Base-by-base conservation (phyloP, 75 land plant species). In the Cupressus sempervirens region DNA sequence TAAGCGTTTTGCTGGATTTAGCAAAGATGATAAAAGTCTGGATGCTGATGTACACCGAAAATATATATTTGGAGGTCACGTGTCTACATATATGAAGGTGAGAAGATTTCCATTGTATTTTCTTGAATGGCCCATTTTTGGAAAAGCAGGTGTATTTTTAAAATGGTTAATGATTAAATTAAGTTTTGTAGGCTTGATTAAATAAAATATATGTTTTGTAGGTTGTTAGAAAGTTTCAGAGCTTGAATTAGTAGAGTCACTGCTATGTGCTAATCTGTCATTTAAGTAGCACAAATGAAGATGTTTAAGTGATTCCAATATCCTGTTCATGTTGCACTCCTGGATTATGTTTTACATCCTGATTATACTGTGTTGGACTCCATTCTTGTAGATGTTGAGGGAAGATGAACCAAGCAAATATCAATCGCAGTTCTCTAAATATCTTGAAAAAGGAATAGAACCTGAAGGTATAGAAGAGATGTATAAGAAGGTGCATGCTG, bases 401-500 rank as follows among this genome's bases (percentile, higher is more conserved):
- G 99, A 97, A 76, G 96, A 95, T 79, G 98, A 97, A 65, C 98
- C 98, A 7, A 96, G 93, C 72, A 97, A 96, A 83, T 97, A 93
- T 74, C 98, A 97, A 72, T 86, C 96, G 26, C 99, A 96, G 67
- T 97, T 97, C 91, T 89, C 91, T 73, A 85, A 88, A 29, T 96
- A 93, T 40, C 76, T 96, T 70, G 94, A 95, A 88, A 95, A 83
- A 45, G 98, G 92, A 18, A 72, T 97, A 46, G 98, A 93, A 40
- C 87, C 95, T 62, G 99, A 97, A 79, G 83, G 36, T 32, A 50
- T 96, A 46, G 96, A 96, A 79, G 94, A 87, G 43, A 32, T 97
- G 86, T 97, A 96, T 90, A 94, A 98, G 88, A 93, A 91, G 74
- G 99, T 94, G 30, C 99, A 97, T 89, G 98, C 98, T 83, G 99